Evolutionary conservation across 179 eudicot species (phyloP).

Genomic region (Spinacia oleracea): DNA sequence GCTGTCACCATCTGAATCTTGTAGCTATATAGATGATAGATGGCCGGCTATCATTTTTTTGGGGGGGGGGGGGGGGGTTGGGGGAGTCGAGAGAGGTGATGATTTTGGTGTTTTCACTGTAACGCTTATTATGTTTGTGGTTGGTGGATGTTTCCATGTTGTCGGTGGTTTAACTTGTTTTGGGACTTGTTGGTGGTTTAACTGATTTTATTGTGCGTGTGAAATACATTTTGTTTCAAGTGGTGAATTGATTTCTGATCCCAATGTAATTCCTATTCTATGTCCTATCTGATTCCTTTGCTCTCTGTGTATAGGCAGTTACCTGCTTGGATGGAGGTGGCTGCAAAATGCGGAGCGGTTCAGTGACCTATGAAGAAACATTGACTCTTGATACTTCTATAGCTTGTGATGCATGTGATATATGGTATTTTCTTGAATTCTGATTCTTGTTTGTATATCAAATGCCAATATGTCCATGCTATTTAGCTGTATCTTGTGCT

Average conservation of each 20-base stretch:
- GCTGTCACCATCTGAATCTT: background rate
- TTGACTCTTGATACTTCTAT: conserved; percentile 77
- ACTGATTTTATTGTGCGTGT: background rate
- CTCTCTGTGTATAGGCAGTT: conserved; percentile 79
- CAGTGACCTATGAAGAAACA: conserved; percentile 58
- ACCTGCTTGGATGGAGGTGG: conserved; percentile 93
- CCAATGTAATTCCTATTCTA: background rate
- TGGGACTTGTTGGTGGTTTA: no score
- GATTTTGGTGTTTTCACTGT: background rate
- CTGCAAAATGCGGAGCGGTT: conserved; percentile 75
- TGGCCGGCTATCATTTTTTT: no score
- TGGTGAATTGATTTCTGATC: conserved; percentile 1
- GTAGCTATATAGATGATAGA: no score
- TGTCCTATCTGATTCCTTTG: conserved; percentile 29
- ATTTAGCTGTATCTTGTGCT: background rate
- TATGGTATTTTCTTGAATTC: conserved; percentile 52
- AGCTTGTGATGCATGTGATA: conserved; percentile 96
- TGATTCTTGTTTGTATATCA: conserved; percentile 5
- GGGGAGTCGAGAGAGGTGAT: background rate
- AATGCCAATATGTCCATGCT: background rate
- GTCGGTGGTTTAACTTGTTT: no score
- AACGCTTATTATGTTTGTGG: background rate
- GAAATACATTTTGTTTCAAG: background rate
- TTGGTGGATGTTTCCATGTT: background rate
- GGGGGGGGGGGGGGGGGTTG: background rate